Evolutionary conservation across 805 yeast species (phyloP), one percentile per base, ranked within the genome.

Genomic region (Wickerhamiella nectarea): DNA sequence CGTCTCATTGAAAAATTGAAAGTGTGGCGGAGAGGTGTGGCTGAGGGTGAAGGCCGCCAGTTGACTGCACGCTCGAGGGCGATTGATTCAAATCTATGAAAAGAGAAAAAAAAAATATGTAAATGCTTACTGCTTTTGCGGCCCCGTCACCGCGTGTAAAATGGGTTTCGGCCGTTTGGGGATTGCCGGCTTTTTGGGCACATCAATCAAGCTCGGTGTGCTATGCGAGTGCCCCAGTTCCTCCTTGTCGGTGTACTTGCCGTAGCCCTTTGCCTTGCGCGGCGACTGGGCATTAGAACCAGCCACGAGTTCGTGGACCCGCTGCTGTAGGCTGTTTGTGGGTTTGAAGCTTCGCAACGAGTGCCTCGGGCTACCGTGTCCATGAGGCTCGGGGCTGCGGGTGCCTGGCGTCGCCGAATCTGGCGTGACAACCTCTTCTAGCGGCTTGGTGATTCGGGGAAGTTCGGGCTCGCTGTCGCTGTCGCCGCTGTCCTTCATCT

Each of bases 261-360:
- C 95, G 59, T 86, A 85, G 0, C 95, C 95, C 4, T 68, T 60
- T 0, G 94, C 94, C 0, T 89, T 76, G 52, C 73, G 78, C 14
- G 62, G 56, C 2, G 72, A 71, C 10, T 72, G 71, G 36, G 58
- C 54, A 10, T 54, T 51, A 15, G 51, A 41, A 19, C 58, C 50
- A 44, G 52, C 51, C 33, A 62, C 50, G 26, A 59, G 56, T 29
- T 50, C 49, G 25, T 60, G 57, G 20, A 62, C 59, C 24, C 66
- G 57, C 55, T 54, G 58, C 56, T 51, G 69, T 44, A 57, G 60
- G 48, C 56, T 56, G 56, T 48, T 65, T 53, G 48, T 35, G 11
- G 58, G 58, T 47, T 40, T 31, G 51, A 50, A 47, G 12, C 38
- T 28, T 8, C 35, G 34, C 25, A 33, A 19, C 10, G 43, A 38